Base-by-base conservation (phyloP, 257 asterid genomes). In the Nicotiana attenuata region DNA sequence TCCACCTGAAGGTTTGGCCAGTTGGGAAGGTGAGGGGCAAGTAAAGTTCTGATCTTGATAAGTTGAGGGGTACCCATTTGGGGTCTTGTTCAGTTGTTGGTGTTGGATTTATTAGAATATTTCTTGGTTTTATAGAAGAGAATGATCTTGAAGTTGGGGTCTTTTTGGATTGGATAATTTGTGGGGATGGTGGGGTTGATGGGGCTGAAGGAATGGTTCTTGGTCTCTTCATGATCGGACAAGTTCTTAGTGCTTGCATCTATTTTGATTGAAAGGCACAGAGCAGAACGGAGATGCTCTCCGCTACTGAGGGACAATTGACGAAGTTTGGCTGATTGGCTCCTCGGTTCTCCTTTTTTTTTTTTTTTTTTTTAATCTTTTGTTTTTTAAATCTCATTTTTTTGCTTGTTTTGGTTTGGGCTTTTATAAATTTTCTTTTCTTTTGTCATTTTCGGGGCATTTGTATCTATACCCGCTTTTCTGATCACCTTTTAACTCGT, bases 1-100 rank as follows among this genome's bases (percentile, higher is more conserved):
- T 96, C 97, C 97, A 96, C 83, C 97, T 90, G 92, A 96, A 96
- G 3, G 97, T 94, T 84, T 93, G 99, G 56, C 99, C 99, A 10
- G 99, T 96, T 76, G 99, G 99, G 84, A 96, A 92, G 24, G 97
- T 96, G 83, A 96, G 97, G 61, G 99, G 97, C 80, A 96, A 81
- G 85, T 91, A 91, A 77, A 96, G 94, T 85, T 94, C 99, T 41
- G 95, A 84, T 83, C 89, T 96, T 79, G 83, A 81, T 33, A 92
- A 83, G 68, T 85, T 87, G 26, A 93, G 89, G 82, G 94, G 93
- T 14, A 88, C 87, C 97, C 95, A 96, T 5, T 85, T 84, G 69
- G 65, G 64, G 61, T 81, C 64, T 85, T 87, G 77, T 80, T 81
- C 63, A 61, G 87, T 84, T 65, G 57, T 61, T 29, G 88, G 79